Evolutionary conservation across 2,329 filamentous ascomycete species (phyloP), one percentile per base, ranked within the genome.

Genomic region (Paecilomyces variotii): DNA sequence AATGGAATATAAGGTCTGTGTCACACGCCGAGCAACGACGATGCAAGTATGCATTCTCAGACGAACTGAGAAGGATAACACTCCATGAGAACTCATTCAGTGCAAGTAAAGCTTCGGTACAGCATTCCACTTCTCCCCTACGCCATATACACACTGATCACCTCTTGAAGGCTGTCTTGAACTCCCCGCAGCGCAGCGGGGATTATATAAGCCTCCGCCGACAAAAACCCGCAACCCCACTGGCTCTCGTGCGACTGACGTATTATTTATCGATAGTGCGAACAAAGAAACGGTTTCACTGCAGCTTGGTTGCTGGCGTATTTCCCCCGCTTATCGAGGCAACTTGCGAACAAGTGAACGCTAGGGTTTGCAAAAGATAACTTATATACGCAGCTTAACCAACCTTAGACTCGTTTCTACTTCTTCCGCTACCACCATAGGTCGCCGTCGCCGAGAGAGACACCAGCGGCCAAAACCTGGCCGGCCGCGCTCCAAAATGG

Each of bases 401-500:
- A 12, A 19, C n/a, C n/a, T 45, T 19, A 19, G 19, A 19, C 19
- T 19, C 19, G 19, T 19, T 19, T 19, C 19, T 45, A 7, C 14
- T 45, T 32, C 7, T 11, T 32, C 30, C 30, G 11, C 39, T 7
- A 19, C 52, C 72, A 77, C 68, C 65, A 83, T 82, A 82, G 80
- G 79, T 67, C 78, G 80, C 64, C 78, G 79, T 66, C 73, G 76
- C 63, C 78, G 63, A 62, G 57, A 79, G 62, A 65, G 73, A 45
- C 74, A 77, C 66, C 75, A 76, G 67, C 69, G 71, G 58, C 63
- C 64, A 62, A 70, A 60, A 64, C 67, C 62, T 62, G 28, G 62
- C 62, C 73, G 72, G 62, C 67, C 66, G 58, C 70, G 63, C 56
- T 32, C 30, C 68, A 69, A 57, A 56, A 97, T 97, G 93, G 92